Percentiles rank a stretch among this genome's conserved stretches.
These are phyloP conservation scores for Herpetospermum pedunculosum DNA, from an alignment of 306 rosid species.

Conservation along the genomic window DNA sequence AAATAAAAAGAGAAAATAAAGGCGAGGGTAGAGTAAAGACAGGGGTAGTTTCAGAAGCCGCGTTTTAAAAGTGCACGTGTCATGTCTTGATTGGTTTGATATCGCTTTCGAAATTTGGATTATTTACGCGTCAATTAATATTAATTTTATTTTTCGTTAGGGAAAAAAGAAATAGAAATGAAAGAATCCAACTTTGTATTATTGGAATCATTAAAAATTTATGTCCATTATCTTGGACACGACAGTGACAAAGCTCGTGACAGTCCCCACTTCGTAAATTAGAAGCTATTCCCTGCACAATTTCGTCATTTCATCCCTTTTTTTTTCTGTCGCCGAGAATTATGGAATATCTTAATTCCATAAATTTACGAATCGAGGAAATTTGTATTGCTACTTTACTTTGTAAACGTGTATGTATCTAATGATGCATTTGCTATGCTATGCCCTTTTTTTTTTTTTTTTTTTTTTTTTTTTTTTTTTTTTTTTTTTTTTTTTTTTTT, in stretches of 20 bases:
- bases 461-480: neutral
- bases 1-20: neutral
- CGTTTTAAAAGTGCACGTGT: constrained; percentile 17
- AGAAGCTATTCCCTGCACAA: neutral
- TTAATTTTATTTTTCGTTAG: neutral
- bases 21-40: neutral
- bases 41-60: neutral
- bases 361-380: neutral
- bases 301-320: neutral
- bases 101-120: neutral
- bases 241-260: constrained; percentile 88
- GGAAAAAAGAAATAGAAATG: neutral
- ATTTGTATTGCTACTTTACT: neutral
- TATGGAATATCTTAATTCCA: neutral
- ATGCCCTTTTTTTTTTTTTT: neutral
- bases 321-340: neutral
- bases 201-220: constrained; percentile 25
- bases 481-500: neutral
- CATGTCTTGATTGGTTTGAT: neutral
- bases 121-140: constrained; percentile 29
- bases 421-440: neutral
- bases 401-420: neutral
- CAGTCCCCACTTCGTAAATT: constrained; percentile 33
- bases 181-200: constrained; percentile 21
- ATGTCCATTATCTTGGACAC: constrained; percentile 21